Evolutionary conservation across 2,329 filamentous ascomycete genomes (phyloP).

Genomic region (Xylariaceae sp.): DNA sequence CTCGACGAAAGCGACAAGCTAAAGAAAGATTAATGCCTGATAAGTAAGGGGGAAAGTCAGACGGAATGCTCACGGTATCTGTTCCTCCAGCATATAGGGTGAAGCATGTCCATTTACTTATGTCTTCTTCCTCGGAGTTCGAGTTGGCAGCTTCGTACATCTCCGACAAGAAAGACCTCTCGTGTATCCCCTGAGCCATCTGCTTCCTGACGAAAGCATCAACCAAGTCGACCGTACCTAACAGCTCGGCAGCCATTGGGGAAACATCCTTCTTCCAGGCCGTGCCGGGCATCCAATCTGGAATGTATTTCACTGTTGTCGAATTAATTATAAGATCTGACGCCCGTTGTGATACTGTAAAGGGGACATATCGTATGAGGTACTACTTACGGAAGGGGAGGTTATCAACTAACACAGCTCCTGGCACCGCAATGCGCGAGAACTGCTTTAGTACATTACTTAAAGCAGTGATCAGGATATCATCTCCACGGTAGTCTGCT

Average conservation of each 20-base stretch:
- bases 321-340: not conserved
- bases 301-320: conserved; percentile 7
- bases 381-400: conserved; percentile 17
- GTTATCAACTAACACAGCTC: conserved; percentile 27
- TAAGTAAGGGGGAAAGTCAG: not conserved
- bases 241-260: conserved; percentile 5
- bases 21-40: not conserved
- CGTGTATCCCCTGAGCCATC: conserved; percentile 18
- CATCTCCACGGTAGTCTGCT: conserved; percentile 16
- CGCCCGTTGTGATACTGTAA: not conserved
- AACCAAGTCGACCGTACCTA: not conserved
- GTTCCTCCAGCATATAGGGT: conserved; percentile 25
- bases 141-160: conserved; percentile 16
- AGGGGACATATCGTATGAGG: not conserved
- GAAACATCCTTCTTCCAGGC: conserved; percentile 11
- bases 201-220: conserved; percentile 15
- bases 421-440: conserved; percentile 15
- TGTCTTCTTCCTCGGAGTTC: conserved; percentile 11
- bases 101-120: conserved; percentile 21
- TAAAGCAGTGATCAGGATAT: conserved; percentile 23
- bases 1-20: conserved; percentile 6
- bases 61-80: conserved; percentile 17
- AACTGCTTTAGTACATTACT: conserved; percentile 23
- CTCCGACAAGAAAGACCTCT: conserved; percentile 20
- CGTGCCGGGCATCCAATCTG: conserved; percentile 14